Base-by-base conservation (phyloP, 1,284 basidiomycete genomes). In the Porogramme epimiltina region DNA sequence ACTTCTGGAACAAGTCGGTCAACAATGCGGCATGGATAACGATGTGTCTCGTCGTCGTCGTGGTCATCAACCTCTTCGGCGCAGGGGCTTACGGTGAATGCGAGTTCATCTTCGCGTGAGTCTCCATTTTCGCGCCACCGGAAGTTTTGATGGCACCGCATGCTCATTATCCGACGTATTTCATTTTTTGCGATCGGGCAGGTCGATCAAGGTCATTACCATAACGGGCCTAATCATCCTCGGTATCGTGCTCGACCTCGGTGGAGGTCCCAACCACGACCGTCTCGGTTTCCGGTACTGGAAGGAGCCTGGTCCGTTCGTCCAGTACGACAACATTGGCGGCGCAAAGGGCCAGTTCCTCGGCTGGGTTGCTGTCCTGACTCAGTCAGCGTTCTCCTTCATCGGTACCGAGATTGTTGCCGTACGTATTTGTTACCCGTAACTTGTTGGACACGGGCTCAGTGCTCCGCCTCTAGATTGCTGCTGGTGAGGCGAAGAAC, bases 351-450 rank as follows among this genome's bases (percentile, higher is more conserved):
- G 84, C 13, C 73, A 67, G 36, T 76, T 87, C 72, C 70, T 84
- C 47, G 75, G 80, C 49, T 80, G 74, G 73, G 73, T 79, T 76
- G 64, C 75, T 51, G 79, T 80, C 50, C 70, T 79, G 63, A 70
- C 73, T 13, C 78, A 80, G 41, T 85, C 87, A n/a, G 85, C 86
- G 0, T 90, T 90, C 73, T 84, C 82, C 19, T 89, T 83, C 70
- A 83, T 86, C 48, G 85, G 89, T 49, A 89, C 87, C 2, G 89
- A 91, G 65, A 85, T 90, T 50, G 84, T 90, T 42, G 88, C 86
- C 19, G 81, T 91, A 67, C 73, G 87, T 60, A 8, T 2, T 31
- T 15, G 26, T 66, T 72, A 5, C 3, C n/a, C 23, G 2, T 6
- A 16, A 15, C 15, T 4, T 3, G 8, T 8, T 5, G 16, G 19